Percentiles rank a stretch among this genome's conserved stretches.
These are phyloP conservation scores for Agaricus blazei DNA, from an alignment of 768 basidiomycete species.

Conservation along the genomic window DNA sequence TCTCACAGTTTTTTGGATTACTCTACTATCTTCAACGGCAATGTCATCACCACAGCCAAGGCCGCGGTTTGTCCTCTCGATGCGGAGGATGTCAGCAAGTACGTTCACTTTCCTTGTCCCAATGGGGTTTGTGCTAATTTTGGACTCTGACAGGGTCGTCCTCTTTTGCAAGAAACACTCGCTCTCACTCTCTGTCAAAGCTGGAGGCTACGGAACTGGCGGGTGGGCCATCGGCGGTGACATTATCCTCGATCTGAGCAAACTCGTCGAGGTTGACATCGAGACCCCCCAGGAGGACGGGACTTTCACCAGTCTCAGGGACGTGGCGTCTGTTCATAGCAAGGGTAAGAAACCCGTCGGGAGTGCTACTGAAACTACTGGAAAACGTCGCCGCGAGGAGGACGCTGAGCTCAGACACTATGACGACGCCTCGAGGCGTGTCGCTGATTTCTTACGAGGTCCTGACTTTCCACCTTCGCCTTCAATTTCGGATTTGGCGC, in stretches of 20 bases:
- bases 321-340: constrained; percentile 44
- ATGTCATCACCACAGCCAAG: constrained; percentile 52
- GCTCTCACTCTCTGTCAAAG: constrained; percentile 76
- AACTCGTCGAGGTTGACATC: constrained; percentile 62
- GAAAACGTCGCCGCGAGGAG: constrained; percentile 55
- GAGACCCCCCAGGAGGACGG: constrained; percentile 51
- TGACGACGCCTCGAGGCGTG: constrained; percentile 47
- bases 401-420: constrained; percentile 49
- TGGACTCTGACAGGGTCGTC: constrained; percentile 43
- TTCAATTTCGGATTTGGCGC: constrained; percentile 18
- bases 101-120: constrained; percentile 20
- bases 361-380: constrained; percentile 18
- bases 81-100: constrained; percentile 80
- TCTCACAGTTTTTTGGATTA: constrained; percentile 40
- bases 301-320: constrained; percentile 55
- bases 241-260: constrained; percentile 75
- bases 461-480: constrained; percentile 18
- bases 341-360: constrained; percentile 46
- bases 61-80: constrained; percentile 72
- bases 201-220: constrained; percentile 88
- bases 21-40: constrained; percentile 71
- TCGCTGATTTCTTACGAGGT: constrained; percentile 46
- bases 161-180: constrained; percentile 68
- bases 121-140: neutral
- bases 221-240: constrained; percentile 89